Conservation (phyloP, 1,284 basidiomycete species). For the Pyrrhoderma noxium region DNA sequence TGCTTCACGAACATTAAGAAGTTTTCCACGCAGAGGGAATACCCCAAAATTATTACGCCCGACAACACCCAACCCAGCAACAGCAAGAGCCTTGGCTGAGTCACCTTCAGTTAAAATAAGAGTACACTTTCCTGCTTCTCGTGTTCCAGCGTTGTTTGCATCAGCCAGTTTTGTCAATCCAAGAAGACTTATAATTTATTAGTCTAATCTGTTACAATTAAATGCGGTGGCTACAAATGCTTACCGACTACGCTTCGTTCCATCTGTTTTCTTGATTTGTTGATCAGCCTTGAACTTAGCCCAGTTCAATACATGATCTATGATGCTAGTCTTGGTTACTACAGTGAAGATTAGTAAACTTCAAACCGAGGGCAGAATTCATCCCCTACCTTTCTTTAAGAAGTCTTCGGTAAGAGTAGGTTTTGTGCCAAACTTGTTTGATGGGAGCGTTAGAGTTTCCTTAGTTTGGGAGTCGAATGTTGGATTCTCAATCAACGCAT, state of each 20-base stretch:
- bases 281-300: slow-evolving; percentile 97
- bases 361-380: slow-evolving; percentile 6
- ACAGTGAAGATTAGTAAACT: slow-evolving; percentile 10
- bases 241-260: slow-evolving; percentile 83
- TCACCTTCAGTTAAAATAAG: slow-evolving; percentile 99
- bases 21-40: slow-evolving; percentile 95
- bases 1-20: slow-evolving; percentile 97
- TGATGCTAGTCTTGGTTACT: slow-evolving; percentile 88
- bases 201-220: neutral
- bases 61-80: slow-evolving; percentile 91
- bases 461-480: slow-evolving; percentile 99
- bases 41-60: slow-evolving; percentile 97
- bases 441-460: slow-evolving; percentile 86
- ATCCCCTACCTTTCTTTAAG: slow-evolving; percentile 85
- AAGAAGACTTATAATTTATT: slow-evolving; percentile 51
- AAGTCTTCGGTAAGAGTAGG: slow-evolving; percentile 85
- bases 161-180: slow-evolving; percentile 94
- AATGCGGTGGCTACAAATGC: slow-evolving; percentile 20
- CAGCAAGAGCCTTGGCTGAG: slow-evolving; percentile 94
- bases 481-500: slow-evolving; percentile 94
- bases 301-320: slow-evolving; percentile 92
- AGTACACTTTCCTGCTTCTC: slow-evolving; percentile 78
- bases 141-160: slow-evolving; percentile 95
- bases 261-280: slow-evolving; percentile 94
- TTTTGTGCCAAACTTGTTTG: slow-evolving; percentile 88